phyloP scores from a whole-genome alignment of 1,284 basidiomycete species.

The Rhodotorula sp. region DNA sequence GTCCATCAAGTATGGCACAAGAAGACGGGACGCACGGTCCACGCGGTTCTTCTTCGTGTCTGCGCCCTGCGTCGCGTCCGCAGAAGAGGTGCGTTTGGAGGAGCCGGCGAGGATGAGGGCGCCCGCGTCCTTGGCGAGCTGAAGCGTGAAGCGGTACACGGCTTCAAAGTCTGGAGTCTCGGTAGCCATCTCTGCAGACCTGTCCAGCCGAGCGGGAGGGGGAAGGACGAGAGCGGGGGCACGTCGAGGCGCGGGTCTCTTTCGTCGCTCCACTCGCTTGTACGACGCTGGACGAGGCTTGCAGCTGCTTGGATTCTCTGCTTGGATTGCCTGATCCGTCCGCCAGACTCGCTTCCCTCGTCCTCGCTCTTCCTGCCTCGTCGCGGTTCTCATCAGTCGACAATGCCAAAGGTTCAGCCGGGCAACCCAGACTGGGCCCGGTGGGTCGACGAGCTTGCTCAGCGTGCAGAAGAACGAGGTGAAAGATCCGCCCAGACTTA shows the following conservation, averaged over 20 bases:
- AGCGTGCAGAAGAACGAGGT: conserved; percentile 16
- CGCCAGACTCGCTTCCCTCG: background rate
- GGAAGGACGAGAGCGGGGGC: background rate
- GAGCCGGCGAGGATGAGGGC: conserved; percentile 55
- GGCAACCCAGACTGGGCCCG: conserved; percentile 40
- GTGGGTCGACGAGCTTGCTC: conserved; percentile 30
- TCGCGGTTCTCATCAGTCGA: background rate
- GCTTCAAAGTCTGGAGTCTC: conserved; percentile 10
- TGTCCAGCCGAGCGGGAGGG: no score
- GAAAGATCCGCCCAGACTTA: conserved; percentile 20
- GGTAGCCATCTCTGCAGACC: background rate
- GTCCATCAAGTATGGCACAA: accelerated
- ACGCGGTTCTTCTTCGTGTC: conserved; percentile 60
- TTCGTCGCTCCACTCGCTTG: background rate
- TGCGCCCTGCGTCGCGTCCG: conserved; percentile 55
- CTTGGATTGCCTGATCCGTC: background rate
- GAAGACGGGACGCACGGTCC: conserved; percentile 17
- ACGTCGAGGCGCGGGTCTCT: background rate
- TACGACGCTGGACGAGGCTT: background rate
- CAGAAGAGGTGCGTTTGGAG: conserved; percentile 62
- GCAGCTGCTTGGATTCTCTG: background rate
- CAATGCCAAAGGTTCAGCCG: conserved; percentile 5
- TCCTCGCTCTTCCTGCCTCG: background rate
- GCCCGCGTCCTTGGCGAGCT: conserved; percentile 63
- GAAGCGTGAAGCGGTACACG: conserved; percentile 61